Evolutionary conservation across 2,329 filamentous ascomycete species (phyloP), one percentile per base, ranked within the genome.

Genomic region (Aquanectria penicillioides): DNA sequence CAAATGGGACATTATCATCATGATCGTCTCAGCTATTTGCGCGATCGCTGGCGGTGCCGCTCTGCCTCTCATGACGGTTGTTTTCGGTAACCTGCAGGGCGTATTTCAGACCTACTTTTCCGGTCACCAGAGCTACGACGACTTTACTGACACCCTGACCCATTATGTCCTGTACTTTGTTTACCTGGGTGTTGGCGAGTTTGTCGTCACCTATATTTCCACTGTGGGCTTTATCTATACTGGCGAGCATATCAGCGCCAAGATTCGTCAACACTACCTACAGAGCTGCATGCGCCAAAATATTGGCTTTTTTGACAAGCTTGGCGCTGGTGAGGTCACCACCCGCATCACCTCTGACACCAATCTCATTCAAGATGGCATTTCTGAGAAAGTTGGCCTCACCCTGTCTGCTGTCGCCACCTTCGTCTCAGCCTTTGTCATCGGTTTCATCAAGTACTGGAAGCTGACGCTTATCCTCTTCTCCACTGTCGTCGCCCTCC

Each of bases 261-360:
- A 93, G 78, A 91, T 94, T 67, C 87, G 94, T 57, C 86, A 92
- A 72, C 85, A 92, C 66, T 98, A 98, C 69, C 85, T 99, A 6
- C 85, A 89, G 67, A 92, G 91, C 62, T 94, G 93, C 71, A 80
- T 97, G 80, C 87, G 87, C 60, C 93, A 97, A 74, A 97, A 97
- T 73, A 94, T 97, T 73, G 93, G 87, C 40, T 97, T 92, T 75
- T 97, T 96, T 76, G 95, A 98, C 75, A 95, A 95, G 71, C 84
- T 97, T 12, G 94, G 94, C 48, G 91, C 93, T 28, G 94, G 94
- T 57, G 95, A 97, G 77, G 92, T 98, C 60, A 97, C 94, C 0
- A 97, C 94, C 1, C 89, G 94, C 63, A 97, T 97, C 68, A 98
- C 94, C 0, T 90, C 94, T 10, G 94, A 98, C 74, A 97, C 93